phyloP scores from a whole-genome alignment of 768 basidiomycete genomes.

The Tylopilus sp. region DNA sequence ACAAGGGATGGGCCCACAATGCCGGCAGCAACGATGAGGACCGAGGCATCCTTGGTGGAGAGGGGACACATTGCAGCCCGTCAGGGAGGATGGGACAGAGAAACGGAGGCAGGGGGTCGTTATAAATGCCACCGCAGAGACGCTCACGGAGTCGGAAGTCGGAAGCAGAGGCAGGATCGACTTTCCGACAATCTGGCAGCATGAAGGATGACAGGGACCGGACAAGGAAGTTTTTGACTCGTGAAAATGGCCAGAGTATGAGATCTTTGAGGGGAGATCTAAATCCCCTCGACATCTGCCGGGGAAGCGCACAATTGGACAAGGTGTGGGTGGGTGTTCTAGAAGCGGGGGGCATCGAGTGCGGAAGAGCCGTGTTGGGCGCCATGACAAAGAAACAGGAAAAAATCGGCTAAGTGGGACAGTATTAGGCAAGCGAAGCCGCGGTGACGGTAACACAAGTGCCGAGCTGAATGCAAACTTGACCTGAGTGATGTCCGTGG shows the following conservation, averaged over 20 bases:
- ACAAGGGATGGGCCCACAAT: conserved; percentile 17
- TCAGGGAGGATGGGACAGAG: conserved; percentile 15
- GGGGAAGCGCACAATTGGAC: conserved; percentile 7
- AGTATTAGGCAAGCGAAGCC: conserved; percentile 34
- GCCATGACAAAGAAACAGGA: conserved; percentile 30
- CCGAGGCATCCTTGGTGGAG: conserved; percentile 19
- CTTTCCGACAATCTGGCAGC: conserved; percentile 34
- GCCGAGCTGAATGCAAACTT: conserved; percentile 31
- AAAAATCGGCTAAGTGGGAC: conserved; percentile 29
- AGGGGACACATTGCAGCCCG: conserved; percentile 18
- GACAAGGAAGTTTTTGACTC: conserved; percentile 22
- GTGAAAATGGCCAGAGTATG: conserved; percentile 8
- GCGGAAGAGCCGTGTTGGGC: conserved; percentile 22
- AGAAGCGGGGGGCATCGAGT: conserved; percentile 22
- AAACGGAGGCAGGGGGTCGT: conserved; percentile 10
- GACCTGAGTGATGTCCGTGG: conserved; percentile 35
- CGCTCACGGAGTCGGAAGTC: conserved; percentile 32
- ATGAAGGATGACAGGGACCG: conserved; percentile 20
- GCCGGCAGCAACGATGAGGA: conserved; percentile 19
- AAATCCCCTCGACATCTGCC: conserved; percentile 10
- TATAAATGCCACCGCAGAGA: conserved; percentile 24
- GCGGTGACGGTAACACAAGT: conserved; percentile 35
- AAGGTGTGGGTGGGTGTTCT: conserved; percentile 15
- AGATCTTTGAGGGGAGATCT: conserved; percentile 21
- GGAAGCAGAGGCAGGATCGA: conserved; percentile 32